Evolutionary conservation across 768 basidiomycete genomes (phyloP), one percentile per base, ranked within the genome.

Genomic region (Russula emetica): DNA sequence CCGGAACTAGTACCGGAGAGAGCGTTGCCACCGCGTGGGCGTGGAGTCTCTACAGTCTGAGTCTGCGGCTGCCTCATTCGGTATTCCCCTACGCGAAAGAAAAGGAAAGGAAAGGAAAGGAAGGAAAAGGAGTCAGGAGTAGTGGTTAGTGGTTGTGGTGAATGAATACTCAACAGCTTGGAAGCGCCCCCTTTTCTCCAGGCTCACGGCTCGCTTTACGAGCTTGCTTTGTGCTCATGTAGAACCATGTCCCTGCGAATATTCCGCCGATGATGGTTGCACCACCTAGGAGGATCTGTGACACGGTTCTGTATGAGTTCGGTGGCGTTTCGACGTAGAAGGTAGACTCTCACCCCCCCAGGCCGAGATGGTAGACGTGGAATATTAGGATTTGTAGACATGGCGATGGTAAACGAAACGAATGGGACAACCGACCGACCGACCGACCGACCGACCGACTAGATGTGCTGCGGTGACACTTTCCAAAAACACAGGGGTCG

Each of bases 121-220:
- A 9, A n/a, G 2, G 44, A n/a, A 50, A 50, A 18, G n/a, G 22
- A 13, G n/a, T 3, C 13, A 45, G 8, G 14, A 28, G 28, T 6
- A 8, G 28, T 18, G 36, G 13, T 36, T 34, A 0, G 18, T 16
- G 14, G 34, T 47, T 22, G 11, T 32, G 9, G 10, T 34, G 11
- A 11, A 34, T 20, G 42, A 45, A 40, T 22, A 47, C 38, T 42
- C 36, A 44, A 67, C 66, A 66, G 42, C 57, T 65, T 2, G 66
- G 63, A 36, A 66, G 63, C 32, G 58, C 26, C 6, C 58, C 63
- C 38, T 9, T 49, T 52, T 67, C 62, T 11, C 42, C 54, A 40
- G 55, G 62, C 16, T 67, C 63, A 47, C 62, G 62, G 51, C 54
- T 64, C 20, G 62, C 66, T 60, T 60, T 66, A 18, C 58, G 45